Evolutionary conservation across 805 yeast species (phyloP), one percentile per base, ranked within the genome.

Genomic region (Metschnikowia gelsemii): DNA sequence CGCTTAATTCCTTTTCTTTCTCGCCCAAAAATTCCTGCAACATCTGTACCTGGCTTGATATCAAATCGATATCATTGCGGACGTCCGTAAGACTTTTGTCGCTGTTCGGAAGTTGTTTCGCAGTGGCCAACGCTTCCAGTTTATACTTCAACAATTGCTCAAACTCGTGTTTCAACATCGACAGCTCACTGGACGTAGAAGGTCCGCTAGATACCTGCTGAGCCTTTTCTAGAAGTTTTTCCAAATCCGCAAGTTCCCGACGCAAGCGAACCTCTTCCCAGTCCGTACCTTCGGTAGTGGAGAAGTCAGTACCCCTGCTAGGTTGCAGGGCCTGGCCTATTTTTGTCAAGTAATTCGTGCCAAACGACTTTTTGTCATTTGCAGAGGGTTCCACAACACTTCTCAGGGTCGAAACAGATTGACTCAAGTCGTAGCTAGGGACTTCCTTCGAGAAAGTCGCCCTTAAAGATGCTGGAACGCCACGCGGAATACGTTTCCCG

Each of bases 381-480:
- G 55, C 56, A 13, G 43, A 32, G 11, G 54, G 56, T 35, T 48
- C 49, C 8, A 46, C 27, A 25, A 32, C 52, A 40, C 24, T 38
- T 31, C 48, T 24, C 7, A 37, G 36, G 11, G 44, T 20, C 11
- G 42, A 25, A 7, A 12, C 18, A 3, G 37, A 9, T n/a, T 41
- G 23, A 21, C 71, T 72, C 24, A 83, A 49, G 52, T 82, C 81
- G 58, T 84, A 88, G 44, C 80, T 82, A 12, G 95, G 93, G 23
- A 75, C 75, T 51, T 86, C 90, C 66, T 88, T 88, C 29, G 87
- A 85, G 62, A 90, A 91, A 0, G 96, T 87, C 12, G 97, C 96
- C 32, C 96, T 75, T 50, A 93, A 70, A 5, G 93, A 80, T 2
- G 90, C 86, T 14, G 99, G 99, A n/a, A 93, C 89, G n/a, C 89